Evolutionary conservation across 2,329 filamentous ascomycete genomes (phyloP).

Genomic region (Apiospora koreana): DNA sequence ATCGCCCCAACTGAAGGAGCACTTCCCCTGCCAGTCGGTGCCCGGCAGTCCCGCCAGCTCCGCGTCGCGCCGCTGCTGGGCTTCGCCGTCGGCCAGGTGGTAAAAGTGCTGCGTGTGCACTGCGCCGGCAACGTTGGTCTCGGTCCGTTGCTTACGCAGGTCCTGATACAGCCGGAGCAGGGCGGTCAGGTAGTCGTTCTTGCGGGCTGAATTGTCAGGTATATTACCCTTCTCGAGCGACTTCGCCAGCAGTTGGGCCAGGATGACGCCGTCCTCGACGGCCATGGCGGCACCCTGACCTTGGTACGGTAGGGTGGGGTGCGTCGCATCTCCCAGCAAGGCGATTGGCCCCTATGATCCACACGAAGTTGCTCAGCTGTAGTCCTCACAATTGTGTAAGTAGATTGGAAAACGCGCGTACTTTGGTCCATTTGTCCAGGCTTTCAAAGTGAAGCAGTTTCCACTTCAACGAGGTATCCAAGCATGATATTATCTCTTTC

Average conservation of each 20-base stretch:
- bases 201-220: neutral
- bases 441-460: slow-evolving; percentile 4
- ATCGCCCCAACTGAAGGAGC: neutral
- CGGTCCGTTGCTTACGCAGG: slow-evolving; percentile 5
- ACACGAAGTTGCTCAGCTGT: neutral
- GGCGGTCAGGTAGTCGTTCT: neutral
- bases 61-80: slow-evolving; percentile 1
- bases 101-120: neutral
- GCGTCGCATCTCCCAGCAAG: slow-evolving; percentile 3
- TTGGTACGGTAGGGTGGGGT: slow-evolving; percentile 26
- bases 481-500: slow-evolving; percentile 4
- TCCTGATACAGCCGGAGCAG: neutral
- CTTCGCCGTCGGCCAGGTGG: slow-evolving; percentile 3
- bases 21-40: neutral
- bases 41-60: neutral
- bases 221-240: neutral
- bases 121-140: neutral
- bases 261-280: slow-evolving; percentile 26
- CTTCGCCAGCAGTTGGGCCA: slow-evolving; percentile 30
- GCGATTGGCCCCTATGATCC: neutral
- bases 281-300: slow-evolving; percentile 29
- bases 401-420: neutral
- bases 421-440: slow-evolving; percentile 3
- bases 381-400: neutral
- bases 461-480: slow-evolving; percentile 1